Evolutionary conservation across 495 filamentous ascomycete genomes (phyloP).

Genomic region (Pseudomonodictys pantanalensis): DNA sequence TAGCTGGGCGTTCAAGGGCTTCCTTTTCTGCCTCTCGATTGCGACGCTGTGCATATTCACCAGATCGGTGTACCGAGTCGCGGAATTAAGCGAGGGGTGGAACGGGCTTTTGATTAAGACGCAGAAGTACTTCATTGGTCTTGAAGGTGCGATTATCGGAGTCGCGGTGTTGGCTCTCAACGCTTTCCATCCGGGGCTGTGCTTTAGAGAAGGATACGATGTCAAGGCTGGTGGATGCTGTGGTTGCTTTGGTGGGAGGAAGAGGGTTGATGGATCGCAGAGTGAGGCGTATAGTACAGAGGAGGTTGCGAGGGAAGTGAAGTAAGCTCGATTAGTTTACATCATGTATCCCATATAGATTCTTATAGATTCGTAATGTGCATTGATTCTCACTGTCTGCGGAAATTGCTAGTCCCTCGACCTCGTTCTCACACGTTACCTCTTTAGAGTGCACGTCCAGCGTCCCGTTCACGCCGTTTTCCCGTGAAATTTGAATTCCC

Average conservation of each 20-base stretch:
- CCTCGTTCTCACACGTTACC: too few relatives aligned
- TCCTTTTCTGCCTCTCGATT: conserved; percentile 27
- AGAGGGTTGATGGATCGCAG: neutral
- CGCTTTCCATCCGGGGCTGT: conserved; percentile 34
- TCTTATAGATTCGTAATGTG: too few relatives aligned
- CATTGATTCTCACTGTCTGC: too few relatives aligned
- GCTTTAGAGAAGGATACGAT: conserved; percentile 31
- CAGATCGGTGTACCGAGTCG: conserved; percentile 40
- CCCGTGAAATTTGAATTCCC: too few relatives aligned
- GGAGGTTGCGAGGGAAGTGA: neutral
- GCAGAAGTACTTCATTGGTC: conserved; percentile 37
- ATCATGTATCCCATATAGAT: too few relatives aligned
- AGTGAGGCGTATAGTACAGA: neutral
- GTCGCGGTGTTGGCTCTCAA: conserved; percentile 30
- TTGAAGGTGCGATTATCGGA: conserved; percentile 33
- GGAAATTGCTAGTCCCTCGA: too few relatives aligned
- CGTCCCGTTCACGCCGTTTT: too few relatives aligned
- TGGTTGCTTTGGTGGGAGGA: conserved; percentile 7
- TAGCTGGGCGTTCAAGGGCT: conserved; percentile 26
- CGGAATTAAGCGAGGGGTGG: conserved; percentile 41
- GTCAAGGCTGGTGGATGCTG: neutral
- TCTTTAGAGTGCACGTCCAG: too few relatives aligned
- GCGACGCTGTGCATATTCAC: conserved; percentile 40
- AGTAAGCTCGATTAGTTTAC: too few relatives aligned
- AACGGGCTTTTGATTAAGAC: conserved; percentile 36